These are phyloP conservation scores for Heliophila coronopifolia DNA, from an alignment of 441 rosid species.

Conservation along the genomic window DNA sequence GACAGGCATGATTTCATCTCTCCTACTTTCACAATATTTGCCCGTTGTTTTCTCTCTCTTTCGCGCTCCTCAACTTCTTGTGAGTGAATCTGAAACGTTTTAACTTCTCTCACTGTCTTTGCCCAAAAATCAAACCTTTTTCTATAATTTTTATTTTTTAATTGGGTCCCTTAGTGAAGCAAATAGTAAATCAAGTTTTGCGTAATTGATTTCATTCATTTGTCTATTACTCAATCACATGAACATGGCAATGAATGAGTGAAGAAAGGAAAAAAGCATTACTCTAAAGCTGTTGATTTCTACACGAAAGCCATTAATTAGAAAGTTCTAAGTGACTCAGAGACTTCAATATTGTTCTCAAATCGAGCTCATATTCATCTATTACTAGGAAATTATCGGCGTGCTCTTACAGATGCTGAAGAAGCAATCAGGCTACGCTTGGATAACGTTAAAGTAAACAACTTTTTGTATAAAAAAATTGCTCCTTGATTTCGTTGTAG, in stretches of 20 bases:
- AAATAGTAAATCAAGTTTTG: no score
- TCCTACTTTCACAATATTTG: no score
- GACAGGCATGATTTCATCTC: no score
- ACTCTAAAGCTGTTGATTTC: conserved; percentile 66
- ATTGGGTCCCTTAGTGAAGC: no score
- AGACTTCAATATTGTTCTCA: conserved; percentile 61
- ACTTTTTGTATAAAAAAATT: background rate
- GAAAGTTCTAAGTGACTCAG: conserved; percentile 48
- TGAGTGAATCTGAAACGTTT: no score
- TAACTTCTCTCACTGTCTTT: no score
- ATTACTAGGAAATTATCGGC: conserved; percentile 63
- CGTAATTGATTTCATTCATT: no score
- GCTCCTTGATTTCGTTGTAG: background rate
- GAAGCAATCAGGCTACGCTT: conserved; percentile 55
- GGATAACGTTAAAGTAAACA: conserved; percentile 54
- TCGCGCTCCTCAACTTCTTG: no score
- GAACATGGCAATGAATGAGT: conserved; percentile 81
- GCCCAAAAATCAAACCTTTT: no score
- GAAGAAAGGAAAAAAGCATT: conserved; percentile 81
- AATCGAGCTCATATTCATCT: conserved; percentile 85
- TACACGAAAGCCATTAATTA: conserved; percentile 80
- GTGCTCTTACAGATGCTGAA: conserved; percentile 67
- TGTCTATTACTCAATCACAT: conserved; percentile 39
- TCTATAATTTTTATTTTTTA: no score
- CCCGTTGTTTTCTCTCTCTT: no score